These are phyloP conservation scores for Colletotrichum tamarilloi DNA, from an alignment of 2,329 filamentous ascomycete genomes.

Conservation along the genomic window DNA sequence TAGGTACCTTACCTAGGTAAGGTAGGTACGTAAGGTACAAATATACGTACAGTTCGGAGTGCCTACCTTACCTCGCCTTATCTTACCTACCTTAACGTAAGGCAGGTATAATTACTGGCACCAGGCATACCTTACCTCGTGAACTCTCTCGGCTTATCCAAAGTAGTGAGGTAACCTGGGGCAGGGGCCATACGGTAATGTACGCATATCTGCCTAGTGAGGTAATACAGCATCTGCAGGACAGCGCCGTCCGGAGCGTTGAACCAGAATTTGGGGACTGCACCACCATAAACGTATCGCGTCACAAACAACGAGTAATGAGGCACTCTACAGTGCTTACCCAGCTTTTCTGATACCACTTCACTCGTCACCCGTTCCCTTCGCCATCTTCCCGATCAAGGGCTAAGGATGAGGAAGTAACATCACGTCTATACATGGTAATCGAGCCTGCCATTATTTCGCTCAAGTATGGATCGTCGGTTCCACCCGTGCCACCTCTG, in stretches of 20 bases:
- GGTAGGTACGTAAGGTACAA: too few species aligned
- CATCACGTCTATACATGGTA: background rate
- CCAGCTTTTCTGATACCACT: background rate
- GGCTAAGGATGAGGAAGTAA: background rate
- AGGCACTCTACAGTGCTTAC: background rate
- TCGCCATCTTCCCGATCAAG: background rate
- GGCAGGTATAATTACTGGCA: too few species aligned
- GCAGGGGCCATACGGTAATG: background rate
- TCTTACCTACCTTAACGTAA: too few species aligned
- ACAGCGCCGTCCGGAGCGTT: constrained; percentile 1
- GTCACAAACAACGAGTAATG: background rate
- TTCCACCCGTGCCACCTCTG: too few species aligned
- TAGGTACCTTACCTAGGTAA: too few species aligned
- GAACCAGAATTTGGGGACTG: constrained; percentile 24
- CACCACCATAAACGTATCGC: background rate
- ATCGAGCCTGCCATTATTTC: too few species aligned
- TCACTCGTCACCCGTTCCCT: background rate
- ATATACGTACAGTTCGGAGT: too few species aligned
- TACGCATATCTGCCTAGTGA: background rate
- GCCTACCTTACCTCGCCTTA: too few species aligned
- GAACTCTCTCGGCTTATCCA: too few species aligned
- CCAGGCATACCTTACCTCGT: too few species aligned
- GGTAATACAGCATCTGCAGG: background rate
- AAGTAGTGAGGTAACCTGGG: too few species aligned
- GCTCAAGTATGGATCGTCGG: too few species aligned